A percentile compares a stretch with the other conserved stretches of the same genome.
Conservation (phyloP, 805 yeast genomes). For the Wickerhamomyces pijperi region DNA sequence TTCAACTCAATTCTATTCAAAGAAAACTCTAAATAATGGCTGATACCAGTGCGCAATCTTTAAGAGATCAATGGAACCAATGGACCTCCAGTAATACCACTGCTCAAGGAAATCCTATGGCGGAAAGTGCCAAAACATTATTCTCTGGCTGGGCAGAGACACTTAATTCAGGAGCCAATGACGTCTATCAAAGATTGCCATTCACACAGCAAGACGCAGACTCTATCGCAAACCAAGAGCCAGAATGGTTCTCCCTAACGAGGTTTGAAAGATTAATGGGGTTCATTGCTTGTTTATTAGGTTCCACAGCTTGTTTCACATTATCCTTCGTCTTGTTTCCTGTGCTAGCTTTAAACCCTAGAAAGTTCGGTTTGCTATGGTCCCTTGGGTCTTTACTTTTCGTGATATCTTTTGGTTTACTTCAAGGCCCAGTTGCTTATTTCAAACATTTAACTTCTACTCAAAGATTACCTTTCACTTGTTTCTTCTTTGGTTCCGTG, state of each 20-base stretch:
- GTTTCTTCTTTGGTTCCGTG: conserved; percentile 73
- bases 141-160: conserved; percentile 29
- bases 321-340: conserved; percentile 81
- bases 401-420: conserved; percentile 77
- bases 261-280: conserved; percentile 73
- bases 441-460: conserved; percentile 60
- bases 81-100: conserved; percentile 24
- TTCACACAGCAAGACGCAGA: conserved; percentile 40
- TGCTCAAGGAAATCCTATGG: conserved; percentile 13
- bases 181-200: conserved; percentile 58
- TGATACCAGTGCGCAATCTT: conserved; percentile 13
- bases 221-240: conserved; percentile 39
- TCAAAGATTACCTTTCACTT: conserved; percentile 70
- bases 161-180: conserved; percentile 31
- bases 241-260: conserved; percentile 65
- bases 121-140: conserved; percentile 24
- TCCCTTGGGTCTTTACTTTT: conserved; percentile 82
- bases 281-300: conserved; percentile 65
- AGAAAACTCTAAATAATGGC: conserved; percentile 2
- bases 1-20: no score
- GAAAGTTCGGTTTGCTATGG: conserved; percentile 88
- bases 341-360: conserved; percentile 76
- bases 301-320: conserved; percentile 71
- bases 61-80: conserved; percentile 28
- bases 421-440: conserved; percentile 88